Conservation (phyloP, 2,329 filamentous ascomycete species). For the Exophiala alcalophila region DNA sequence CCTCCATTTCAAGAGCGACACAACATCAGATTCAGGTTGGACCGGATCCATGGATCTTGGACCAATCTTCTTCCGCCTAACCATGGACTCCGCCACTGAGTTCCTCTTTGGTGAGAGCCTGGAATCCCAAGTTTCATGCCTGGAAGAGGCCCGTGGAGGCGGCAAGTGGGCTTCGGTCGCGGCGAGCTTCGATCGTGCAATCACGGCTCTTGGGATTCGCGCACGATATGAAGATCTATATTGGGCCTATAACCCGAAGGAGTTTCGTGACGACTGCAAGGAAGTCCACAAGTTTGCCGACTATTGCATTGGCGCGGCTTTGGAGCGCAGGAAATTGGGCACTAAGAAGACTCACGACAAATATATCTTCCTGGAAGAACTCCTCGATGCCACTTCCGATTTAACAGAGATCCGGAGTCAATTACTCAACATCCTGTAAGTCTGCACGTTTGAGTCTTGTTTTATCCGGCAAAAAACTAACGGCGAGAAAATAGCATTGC, state of each 20-base stretch:
- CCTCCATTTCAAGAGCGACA: background rate
- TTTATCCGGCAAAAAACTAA: too few relatives aligned
- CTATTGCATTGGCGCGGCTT: conserved; percentile 12
- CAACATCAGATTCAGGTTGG: background rate
- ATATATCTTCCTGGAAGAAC: conserved; percentile 25
- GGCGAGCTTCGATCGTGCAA: too few relatives aligned
- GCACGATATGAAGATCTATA: conserved; percentile 15
- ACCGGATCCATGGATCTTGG: conserved; percentile 2
- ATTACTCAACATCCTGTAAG: conserved; percentile 37
- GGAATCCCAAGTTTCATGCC: conserved; percentile 48
- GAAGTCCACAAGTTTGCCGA: conserved; percentile 24
- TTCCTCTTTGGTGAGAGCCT: conserved; percentile 62
- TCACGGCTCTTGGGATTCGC: conserved; percentile 7
- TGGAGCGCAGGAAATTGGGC: conserved; percentile 1
- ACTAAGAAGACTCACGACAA: conserved; percentile 7
- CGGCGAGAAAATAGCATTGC: too few relatives aligned
- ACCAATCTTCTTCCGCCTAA: conserved; percentile 53
- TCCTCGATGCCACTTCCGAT: conserved; percentile 20
- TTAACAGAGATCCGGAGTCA: conserved; percentile 13
- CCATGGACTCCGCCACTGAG: conserved; percentile 64
- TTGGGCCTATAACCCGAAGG: conserved; percentile 9
- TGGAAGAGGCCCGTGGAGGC: too few relatives aligned
- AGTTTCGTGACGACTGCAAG: conserved; percentile 23
- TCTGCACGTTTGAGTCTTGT: too few relatives aligned
- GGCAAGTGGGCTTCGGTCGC: too few relatives aligned